Base-by-base conservation (phyloP, 208 protist genomes). In the Acanthamoeba quina region DNA sequence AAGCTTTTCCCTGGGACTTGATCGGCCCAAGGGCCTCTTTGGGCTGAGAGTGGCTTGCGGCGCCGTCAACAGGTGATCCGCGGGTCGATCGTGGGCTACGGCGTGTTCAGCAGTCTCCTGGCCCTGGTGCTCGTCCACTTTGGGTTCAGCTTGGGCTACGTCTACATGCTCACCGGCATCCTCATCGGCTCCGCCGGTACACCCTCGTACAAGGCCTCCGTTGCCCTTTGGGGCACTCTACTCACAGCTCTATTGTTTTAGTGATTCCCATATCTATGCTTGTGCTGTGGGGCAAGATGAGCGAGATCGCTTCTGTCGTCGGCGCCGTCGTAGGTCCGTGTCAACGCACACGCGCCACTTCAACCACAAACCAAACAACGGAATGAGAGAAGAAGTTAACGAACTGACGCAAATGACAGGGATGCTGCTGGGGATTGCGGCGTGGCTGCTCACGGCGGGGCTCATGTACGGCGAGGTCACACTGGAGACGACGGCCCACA, bases 121-220 rank as follows among this genome's bases (percentile, higher is more conserved):
- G 85, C 85, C 70, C 34, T 95, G 31, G 83, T 92, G 29, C 94
- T 96, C 17, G 49, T 95, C 34, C 54, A 86, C 26, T 86, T 66
- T 83, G 88, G 95, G 41, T 34, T 95, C 83, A 80, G n/a, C 89
- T 83, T 96, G 19, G 92, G 93, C 64, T 96, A 92, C 85, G 78
- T 96, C 56, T 96, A 96, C 92, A 26, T 95, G 41, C 72, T 74
- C 19, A 96, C 96, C 94, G 96, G 95, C 34, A 93, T 96, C 56
- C 64, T 96, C 47, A 95, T 96, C 58, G 95, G 95, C 37, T 94
- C 93, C 11, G 96, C 95, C 26, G 96, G 96, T 24, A 62, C 58
- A 1, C 49, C 0, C 15, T 54, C 15, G n/a, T n/a, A n/a, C n/a
- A 37, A 37, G 37, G 37, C 37, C 37, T 37, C 37, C 3, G 37